A percentile compares a stretch with the other conserved stretches of the same genome.
These are phyloP conservation scores for Neoboletus brunneissimus DNA, from an alignment of 768 basidiomycete species.

Conservation along the genomic window DNA sequence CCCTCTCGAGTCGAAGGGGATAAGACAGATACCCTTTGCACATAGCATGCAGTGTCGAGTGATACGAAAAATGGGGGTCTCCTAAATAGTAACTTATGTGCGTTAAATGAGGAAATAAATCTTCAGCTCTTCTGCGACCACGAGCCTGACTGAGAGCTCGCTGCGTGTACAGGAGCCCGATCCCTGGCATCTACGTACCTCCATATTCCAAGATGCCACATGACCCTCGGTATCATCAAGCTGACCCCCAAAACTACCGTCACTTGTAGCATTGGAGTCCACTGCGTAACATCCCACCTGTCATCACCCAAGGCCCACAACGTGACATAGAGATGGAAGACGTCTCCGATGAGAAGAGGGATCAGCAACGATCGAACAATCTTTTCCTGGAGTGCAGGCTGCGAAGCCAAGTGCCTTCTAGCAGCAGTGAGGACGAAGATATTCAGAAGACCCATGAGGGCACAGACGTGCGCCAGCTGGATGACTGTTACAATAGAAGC, in stretches of 20 bases:
- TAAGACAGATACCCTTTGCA: slow-evolving; percentile 18
- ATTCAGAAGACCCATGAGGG: slow-evolving; percentile 69
- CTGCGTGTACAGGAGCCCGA: slow-evolving; percentile 21
- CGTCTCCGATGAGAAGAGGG: slow-evolving; percentile 68
- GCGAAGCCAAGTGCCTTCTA: slow-evolving; percentile 54
- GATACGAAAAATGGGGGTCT: slow-evolving; percentile 1
- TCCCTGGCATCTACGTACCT: slow-evolving; percentile 70
- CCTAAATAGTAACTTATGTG: slow-evolving; percentile 9
- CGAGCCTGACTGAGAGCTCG: neutral
- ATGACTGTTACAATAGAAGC: slow-evolving; percentile 69
- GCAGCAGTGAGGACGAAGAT: slow-evolving; percentile 60
- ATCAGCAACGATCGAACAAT: slow-evolving; percentile 60
- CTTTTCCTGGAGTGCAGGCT: slow-evolving; percentile 70
- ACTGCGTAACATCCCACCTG: slow-evolving; percentile 56
- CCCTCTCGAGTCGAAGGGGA: neutral
- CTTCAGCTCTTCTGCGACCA: slow-evolving; percentile 14
- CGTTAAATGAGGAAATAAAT: slow-evolving; percentile 24
- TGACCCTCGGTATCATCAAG: slow-evolving; percentile 64
- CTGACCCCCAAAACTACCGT: slow-evolving; percentile 62
- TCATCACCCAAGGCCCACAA: slow-evolving; percentile 75
- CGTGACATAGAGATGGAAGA: slow-evolving; percentile 63
- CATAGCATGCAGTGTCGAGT: neutral
- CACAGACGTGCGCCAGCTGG: slow-evolving; percentile 77
- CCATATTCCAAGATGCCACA: slow-evolving; percentile 75
- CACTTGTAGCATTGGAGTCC: slow-evolving; percentile 70